Percentiles rank a stretch among this genome's conserved stretches.
Evolutionary conservation across 441 rosid species (phyloP).

Genomic region (Eruca vesicaria): DNA sequence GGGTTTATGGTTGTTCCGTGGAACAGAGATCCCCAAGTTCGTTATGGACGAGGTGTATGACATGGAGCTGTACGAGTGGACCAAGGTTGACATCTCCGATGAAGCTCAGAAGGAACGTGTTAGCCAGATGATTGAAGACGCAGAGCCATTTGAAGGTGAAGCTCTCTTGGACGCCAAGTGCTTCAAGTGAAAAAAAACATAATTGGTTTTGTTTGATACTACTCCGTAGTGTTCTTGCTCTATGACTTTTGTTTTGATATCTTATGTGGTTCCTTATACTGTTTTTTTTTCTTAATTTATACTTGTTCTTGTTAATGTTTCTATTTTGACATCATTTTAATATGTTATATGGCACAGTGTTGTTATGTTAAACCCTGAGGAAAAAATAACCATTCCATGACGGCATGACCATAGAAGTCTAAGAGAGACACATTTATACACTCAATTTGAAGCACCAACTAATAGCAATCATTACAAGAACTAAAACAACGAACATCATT

Average conservation of each 20-base stretch:
- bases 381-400: too few species aligned
- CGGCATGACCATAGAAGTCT: too few species aligned
- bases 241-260: conserved; percentile 16
- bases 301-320: not conserved
- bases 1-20: conserved; percentile 97
- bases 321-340: not conserved
- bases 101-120: conserved; percentile 88
- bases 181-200: conserved; percentile 57
- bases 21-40: conserved; percentile 77
- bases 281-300: not conserved
- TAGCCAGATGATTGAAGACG: conserved; percentile 90
- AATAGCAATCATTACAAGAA: too few species aligned
- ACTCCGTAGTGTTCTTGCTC: conserved; percentile 8
- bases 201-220: not conserved
- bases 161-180: conserved; percentile 93
- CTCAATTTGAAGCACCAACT: too few species aligned
- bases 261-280: not conserved
- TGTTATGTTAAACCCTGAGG: too few species aligned
- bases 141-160: conserved; percentile 92
- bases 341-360: too few species aligned
- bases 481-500: too few species aligned
- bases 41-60: conserved; percentile 85
- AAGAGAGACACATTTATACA: too few species aligned
- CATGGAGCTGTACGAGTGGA: conserved; percentile 97
- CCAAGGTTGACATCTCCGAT: conserved; percentile 73